Evolutionary conservation across 148 eudicot genomes (phyloP).

Genomic region (Nepenthes mirabilis): DNA sequence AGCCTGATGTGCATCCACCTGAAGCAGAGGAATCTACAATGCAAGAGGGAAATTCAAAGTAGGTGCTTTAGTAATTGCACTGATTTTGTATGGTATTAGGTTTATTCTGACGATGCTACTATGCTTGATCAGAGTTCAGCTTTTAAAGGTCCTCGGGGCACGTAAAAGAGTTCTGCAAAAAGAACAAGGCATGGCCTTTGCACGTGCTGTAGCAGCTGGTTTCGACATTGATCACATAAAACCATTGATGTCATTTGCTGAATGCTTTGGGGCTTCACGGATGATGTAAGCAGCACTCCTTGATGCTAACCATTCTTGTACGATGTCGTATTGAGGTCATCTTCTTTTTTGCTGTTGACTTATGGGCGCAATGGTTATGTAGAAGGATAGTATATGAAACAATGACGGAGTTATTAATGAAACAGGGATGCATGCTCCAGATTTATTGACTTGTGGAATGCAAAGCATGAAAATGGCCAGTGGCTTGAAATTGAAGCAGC

Average conservation of each 20-base stretch:
- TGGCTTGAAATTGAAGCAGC: slow-evolving; percentile 91
- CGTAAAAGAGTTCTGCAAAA: slow-evolving; percentile 75
- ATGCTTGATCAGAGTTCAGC: slow-evolving; percentile 58
- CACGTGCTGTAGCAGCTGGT: slow-evolving; percentile 94
- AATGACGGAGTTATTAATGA: slow-evolving; percentile 1
- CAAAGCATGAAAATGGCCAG: slow-evolving; percentile 90
- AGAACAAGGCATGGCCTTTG: slow-evolving; percentile 99
- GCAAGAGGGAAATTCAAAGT: slow-evolving; percentile 69
- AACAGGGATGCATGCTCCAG: slow-evolving; percentile 76
- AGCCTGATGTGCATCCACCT: slow-evolving; percentile 48
- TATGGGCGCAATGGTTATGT: background rate
- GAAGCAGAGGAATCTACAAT: slow-evolving; percentile 38
- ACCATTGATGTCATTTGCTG: slow-evolving; percentile 56
- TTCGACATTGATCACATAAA: slow-evolving; percentile 67
- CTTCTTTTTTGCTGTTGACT: background rate
- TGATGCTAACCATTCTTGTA: slow-evolving; percentile 1
- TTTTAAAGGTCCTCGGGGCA: slow-evolving; percentile 71
- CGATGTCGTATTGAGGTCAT: background rate
- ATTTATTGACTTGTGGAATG: slow-evolving; percentile 80
- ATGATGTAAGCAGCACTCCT: slow-evolving; percentile 48
- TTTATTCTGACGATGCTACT: slow-evolving; percentile 11
- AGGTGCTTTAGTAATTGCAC: slow-evolving; percentile 11
- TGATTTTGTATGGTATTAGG: background rate
- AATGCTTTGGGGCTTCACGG: slow-evolving; percentile 88
- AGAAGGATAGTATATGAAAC: background rate